These are phyloP conservation scores for Alternaria brassicicola DNA, from an alignment of 2,329 filamentous ascomycete species.

Conservation along the genomic window DNA sequence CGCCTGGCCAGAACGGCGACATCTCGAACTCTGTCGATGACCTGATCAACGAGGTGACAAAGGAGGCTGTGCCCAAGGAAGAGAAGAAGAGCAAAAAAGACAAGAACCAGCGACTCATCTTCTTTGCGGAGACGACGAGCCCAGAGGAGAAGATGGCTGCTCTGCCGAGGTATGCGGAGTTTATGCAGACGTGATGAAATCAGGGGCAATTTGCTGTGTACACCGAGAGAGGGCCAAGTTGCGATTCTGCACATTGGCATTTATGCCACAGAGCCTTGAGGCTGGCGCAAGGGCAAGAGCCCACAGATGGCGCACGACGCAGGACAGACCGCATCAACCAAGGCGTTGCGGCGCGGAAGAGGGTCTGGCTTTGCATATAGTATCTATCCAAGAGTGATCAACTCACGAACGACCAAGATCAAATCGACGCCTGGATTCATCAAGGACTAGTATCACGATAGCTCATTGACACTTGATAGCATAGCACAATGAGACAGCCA, in stretches of 20 bases:
- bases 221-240: background rate
- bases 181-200: conserved; percentile 27
- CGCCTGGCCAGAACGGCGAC: conserved; percentile 20
- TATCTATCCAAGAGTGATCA: background rate
- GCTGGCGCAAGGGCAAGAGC: conserved; percentile 2
- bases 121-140: conserved; percentile 78
- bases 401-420: background rate
- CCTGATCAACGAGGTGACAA: conserved; percentile 57
- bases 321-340: background rate
- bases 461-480: background rate
- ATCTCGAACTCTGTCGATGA: conserved; percentile 57
- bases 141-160: conserved; percentile 89
- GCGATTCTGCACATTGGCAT: background rate
- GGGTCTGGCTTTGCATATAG: background rate
- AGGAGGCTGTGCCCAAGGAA: conserved; percentile 47
- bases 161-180: conserved; percentile 72
- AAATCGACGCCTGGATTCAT: background rate
- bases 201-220: background rate
- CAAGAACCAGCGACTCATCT: conserved; percentile 69
- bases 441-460: background rate
- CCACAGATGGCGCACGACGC: background rate
- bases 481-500: background rate
- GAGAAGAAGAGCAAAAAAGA: conserved; percentile 69
- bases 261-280: background rate
- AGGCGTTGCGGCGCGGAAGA: background rate